Base-by-base conservation (phyloP, 2,329 filamentous ascomycete species). In the Ophiocordyceps sinensis region DNA sequence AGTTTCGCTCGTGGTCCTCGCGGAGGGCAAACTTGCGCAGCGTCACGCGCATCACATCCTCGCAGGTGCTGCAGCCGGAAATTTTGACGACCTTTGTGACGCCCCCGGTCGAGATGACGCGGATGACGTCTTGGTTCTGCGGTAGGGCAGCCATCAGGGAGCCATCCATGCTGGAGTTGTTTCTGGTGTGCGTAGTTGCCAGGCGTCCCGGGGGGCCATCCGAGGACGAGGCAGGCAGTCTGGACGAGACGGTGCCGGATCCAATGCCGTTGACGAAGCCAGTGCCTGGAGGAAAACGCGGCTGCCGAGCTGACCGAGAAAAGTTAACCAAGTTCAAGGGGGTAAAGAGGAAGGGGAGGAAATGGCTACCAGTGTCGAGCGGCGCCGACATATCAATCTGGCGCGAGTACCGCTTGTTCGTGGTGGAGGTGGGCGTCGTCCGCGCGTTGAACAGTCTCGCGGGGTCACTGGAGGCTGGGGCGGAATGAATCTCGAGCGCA, bases 1-100 rank as follows among this genome's bases (percentile, higher is more conserved):
- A 96, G 55, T 93, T 94, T 53, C 87, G 78, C 57, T 91, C 84
- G 53, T 95, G 87, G 47, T 89, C 85, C 55, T 94, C 87, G 19
- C 87, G 84, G 28, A 94, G 72, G 34, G 80, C 79, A 47, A 94
- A 85, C 59, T 96, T 96, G 50, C 82, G 78, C 36, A 96, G 65
- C 0, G 91, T 94, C 45, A 85, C 82, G 37, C 87, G 74, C 68
- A 95, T 89, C 40, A 96, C 85, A 50, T 96, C 87, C 53, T 95
- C 91, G 45, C 86, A 84, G 5, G 83, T 91, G 55, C 80, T 87
- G 70, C 88, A 95, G 48, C 85, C 84, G 48, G 86, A 82, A 49
- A 96, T 87, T 60, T 91, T 91, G 54, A 98, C 79, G 21, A 95
- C 88, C 55, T 94, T 94, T 38, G 87, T 94, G 46, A 87, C 79